phyloP scores from a whole-genome alignment of 2,329 filamentous ascomycete species.

The Metarhizium anisopliae region DNA sequence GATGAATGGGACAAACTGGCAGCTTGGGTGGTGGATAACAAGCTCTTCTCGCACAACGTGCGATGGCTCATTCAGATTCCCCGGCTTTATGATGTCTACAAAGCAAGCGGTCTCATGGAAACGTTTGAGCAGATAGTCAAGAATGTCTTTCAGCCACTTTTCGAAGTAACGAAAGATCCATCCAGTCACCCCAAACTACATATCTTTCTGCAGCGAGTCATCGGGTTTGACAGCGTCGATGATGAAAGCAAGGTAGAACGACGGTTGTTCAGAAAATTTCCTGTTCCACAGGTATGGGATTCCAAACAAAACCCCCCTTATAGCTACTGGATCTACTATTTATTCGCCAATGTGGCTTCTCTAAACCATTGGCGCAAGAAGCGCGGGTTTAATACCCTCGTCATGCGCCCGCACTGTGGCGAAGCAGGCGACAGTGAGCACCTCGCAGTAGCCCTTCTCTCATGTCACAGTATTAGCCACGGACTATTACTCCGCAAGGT shows the following conservation, averaged over 20 bases:
- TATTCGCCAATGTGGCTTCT: conserved; percentile 89
- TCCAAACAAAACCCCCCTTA: conserved; percentile 95
- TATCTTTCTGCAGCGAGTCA: conserved; percentile 86
- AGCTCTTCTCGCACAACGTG: conserved; percentile 94
- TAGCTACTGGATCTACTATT: conserved; percentile 98
- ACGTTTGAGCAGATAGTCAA: conserved; percentile 83
- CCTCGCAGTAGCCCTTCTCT: conserved; percentile 80
- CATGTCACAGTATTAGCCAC: conserved; percentile 95
- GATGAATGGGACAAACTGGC: conserved; percentile 98
- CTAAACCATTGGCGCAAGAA: conserved; percentile 86
- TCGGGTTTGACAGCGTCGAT: conserved; percentile 95
- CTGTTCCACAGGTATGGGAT: conserved; percentile 78
- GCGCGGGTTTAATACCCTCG: conserved; percentile 91
- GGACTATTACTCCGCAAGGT: conserved; percentile 89
- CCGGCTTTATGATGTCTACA: conserved; percentile 92
- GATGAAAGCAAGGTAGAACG: conserved; percentile 96
- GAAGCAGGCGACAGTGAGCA: conserved; percentile 97
- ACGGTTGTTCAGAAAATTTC: conserved; percentile 91
- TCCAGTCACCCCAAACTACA: conserved; percentile 85
- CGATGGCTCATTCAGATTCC: conserved; percentile 96
- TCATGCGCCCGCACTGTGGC: conserved; percentile 87
- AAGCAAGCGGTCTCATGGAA: conserved; percentile 75
- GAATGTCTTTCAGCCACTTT: conserved; percentile 89
- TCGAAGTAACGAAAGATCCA: conserved; percentile 87
- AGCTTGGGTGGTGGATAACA: conserved; percentile 96